A percentile compares a stretch with the other conserved stretches of the same genome.
Conservation (phyloP, 768 basidiomycete genomes). For the Tricholoma bakamatsutake region DNA sequence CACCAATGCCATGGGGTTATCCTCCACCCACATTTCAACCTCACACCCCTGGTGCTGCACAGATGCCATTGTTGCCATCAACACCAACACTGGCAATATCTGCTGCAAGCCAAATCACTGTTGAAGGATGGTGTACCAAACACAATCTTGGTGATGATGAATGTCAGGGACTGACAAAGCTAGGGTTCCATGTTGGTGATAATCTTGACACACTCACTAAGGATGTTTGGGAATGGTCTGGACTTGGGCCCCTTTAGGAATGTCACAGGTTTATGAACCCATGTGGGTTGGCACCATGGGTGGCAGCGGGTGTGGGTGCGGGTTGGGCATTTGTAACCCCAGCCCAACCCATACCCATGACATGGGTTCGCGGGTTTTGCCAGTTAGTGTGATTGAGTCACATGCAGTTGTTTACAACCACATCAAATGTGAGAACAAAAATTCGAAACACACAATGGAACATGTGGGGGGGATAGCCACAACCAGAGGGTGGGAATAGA, state of each 20-base stretch:
- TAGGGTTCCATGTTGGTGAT: slow-evolving; percentile 9
- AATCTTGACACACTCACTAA: neutral
- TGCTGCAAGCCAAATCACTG: neutral
- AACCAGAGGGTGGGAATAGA: too few species aligned
- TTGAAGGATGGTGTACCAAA: slow-evolving; percentile 1
- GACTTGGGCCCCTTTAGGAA: slow-evolving; percentile 9
- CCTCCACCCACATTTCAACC: neutral
- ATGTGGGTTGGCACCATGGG: too few species aligned
- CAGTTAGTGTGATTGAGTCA: too few species aligned
- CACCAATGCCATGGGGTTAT: neutral
- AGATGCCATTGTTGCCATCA: neutral
- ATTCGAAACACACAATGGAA: too few species aligned
- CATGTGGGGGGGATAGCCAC: too few species aligned
- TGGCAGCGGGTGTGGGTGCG: too few species aligned
- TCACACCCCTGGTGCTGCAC: neutral
- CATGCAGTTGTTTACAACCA: too few species aligned
- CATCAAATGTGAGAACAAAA: too few species aligned
- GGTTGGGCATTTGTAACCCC: too few species aligned
- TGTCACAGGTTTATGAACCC: too few species aligned
- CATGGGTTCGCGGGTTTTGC: too few species aligned
- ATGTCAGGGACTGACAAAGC: slow-evolving; percentile 7
- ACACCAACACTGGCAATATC: neutral
- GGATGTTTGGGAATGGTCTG: slow-evolving; percentile 5
- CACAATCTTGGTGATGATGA: neutral
- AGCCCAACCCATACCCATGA: too few species aligned